These are phyloP conservation scores for Triticum dicoccoides DNA, from an alignment of 176 grass and related monocot species.

Conservation along the genomic window DNA sequence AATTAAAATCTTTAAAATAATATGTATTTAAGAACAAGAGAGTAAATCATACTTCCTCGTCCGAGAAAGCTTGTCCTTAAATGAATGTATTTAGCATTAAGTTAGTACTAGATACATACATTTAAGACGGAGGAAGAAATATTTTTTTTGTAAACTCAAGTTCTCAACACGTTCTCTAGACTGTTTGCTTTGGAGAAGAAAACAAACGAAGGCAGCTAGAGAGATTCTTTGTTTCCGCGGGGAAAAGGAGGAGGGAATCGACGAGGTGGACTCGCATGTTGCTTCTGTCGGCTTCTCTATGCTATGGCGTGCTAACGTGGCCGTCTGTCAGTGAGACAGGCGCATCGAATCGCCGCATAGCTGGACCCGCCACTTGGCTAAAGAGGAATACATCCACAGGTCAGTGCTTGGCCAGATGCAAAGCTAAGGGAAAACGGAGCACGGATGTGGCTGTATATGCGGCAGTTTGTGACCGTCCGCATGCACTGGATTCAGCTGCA, in stretches of 20 bases:
- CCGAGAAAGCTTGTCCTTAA: too few relatives aligned
- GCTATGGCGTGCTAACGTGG: neutral
- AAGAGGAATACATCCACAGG: constrained; percentile 4
- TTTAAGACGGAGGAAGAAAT: too few relatives aligned
- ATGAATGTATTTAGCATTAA: too few relatives aligned
- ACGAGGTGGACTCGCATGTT: constrained; percentile 4
- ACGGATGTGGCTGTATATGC: neutral
- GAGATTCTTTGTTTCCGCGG: neutral
- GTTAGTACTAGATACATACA: too few relatives aligned
- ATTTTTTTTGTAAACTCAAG: too few relatives aligned
- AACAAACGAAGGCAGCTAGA: too few relatives aligned
- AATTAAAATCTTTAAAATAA: too few relatives aligned
- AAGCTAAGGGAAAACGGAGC: neutral
- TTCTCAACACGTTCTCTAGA: too few relatives aligned
- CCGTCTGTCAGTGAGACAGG: constrained; percentile 13
- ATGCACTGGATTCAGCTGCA: neutral
- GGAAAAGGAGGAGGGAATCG: constrained; percentile 11
- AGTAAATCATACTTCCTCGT: too few relatives aligned
- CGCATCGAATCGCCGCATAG: constrained; percentile 40
- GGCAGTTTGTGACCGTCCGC: neutral
- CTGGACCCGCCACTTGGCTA: neutral
- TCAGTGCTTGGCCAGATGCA: neutral
- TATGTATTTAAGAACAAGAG: too few relatives aligned
- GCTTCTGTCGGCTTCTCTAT: constrained; percentile 19
- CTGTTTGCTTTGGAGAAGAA: neutral